Base-by-base conservation (phyloP, 2,329 filamentous ascomycete genomes). In the Phoma sp. region DNA sequence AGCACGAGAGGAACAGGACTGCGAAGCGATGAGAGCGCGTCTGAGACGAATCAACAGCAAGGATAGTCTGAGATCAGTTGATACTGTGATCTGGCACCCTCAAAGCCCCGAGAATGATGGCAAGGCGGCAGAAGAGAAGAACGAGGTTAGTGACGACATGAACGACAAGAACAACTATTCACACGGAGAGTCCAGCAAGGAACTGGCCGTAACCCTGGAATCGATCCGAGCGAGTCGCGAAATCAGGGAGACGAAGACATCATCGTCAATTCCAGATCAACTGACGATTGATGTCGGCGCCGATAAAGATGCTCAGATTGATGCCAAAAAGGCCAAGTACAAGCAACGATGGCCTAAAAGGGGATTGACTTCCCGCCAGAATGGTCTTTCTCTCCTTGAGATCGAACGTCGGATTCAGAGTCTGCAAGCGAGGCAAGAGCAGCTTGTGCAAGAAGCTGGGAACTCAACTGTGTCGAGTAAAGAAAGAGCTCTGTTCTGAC, bases 51-150 rank as follows among this genome's bases (percentile, higher is more conserved):
- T 24, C 3, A 56, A 13, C 22, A 58, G 55, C 14, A 48, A 48
- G 13, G 43, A 45, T 11, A 62, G 55, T 42, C 24, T 60, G n/a
- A 24, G 57, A 7, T 60, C 59, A 4, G 44, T 60, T 6, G 52
- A 60, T 1, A 58, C 57, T 4, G 53, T 47, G 23, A 51, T 57
- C n/a, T 54, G 47, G 53, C 22, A 46, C 36, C 47, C 45, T 2
- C 32, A 37, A 8, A 33, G 3, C 9, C 9, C 9, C 27, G 6
- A 2, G 27, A 3, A 29, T 29, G 27, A 6, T 29, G 27, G 27
- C 9, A 9, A 29, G 6, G 27, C 27, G 4, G 14, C 13, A 14
- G 33, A 47, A 14, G 41, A 33, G 11, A 18, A 38, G 7, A 5
- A 2, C 8, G 23, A 23, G 14, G 29, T 47, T n/a, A 33, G 14